Percentiles rank a stretch among this genome's conserved stretches.
Evolutionary conservation across 1,284 basidiomycete species (phyloP).

Genomic region (Moesziomyces sp.): DNA sequence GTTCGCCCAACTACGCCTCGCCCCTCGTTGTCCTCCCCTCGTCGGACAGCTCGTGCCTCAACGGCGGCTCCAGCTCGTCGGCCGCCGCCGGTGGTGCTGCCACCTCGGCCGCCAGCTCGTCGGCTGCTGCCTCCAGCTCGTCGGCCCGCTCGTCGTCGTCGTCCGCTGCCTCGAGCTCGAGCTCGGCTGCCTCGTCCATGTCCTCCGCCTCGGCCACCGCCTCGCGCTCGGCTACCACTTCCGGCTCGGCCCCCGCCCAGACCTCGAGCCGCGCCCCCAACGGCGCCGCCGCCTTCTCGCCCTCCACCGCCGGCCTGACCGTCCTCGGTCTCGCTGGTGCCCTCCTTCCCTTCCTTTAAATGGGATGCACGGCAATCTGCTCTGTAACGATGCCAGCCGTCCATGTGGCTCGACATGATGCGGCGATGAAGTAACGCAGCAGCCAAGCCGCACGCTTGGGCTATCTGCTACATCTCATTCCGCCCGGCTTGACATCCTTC

Average conservation of each 20-base stretch:
- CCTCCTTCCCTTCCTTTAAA: constrained; percentile 46
- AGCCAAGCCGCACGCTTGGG: no score
- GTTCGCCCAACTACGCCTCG: constrained; percentile 49
- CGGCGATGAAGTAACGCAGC: background rate
- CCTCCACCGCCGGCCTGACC: constrained; percentile 45
- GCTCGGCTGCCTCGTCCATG: constrained; percentile 6
- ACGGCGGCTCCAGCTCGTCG: constrained; percentile 17
- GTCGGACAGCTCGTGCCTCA: constrained; percentile 44
- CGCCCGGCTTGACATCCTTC: constrained; percentile 1
- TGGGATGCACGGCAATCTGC: background rate
- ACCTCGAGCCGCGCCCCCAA: constrained; percentile 19
- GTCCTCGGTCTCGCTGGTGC: constrained; percentile 43
- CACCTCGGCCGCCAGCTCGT: constrained; percentile 11
- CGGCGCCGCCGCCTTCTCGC: constrained; percentile 41
- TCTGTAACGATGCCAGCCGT: background rate
- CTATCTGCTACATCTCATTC: constrained; percentile 1
- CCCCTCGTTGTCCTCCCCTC: constrained; percentile 32
- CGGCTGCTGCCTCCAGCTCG: constrained; percentile 10
- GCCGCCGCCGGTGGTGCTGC: constrained; percentile 5
- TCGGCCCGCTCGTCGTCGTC: constrained; percentile 7
- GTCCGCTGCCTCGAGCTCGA: constrained; percentile 11
- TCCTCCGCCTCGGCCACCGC: constrained; percentile 15
- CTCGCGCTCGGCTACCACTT: constrained; percentile 1
- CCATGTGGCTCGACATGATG: no score
- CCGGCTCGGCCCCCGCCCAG: constrained; percentile 12